Base-by-base conservation (phyloP, 768 basidiomycete species). In the Pleurotus sapidus region DNA sequence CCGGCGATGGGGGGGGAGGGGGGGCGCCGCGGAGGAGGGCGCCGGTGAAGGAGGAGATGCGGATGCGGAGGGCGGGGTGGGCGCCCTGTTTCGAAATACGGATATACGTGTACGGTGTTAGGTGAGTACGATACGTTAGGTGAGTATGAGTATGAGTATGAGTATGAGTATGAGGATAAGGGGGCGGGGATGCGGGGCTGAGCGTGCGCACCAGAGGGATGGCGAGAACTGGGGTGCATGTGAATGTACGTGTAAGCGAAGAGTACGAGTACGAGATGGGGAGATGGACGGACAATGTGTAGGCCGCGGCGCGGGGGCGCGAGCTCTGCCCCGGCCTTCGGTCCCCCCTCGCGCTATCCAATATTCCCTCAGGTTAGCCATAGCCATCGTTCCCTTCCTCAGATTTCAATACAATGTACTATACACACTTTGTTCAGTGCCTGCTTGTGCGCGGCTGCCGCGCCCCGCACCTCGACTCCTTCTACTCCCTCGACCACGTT, bases 1-100 rank as follows among this genome's bases (percentile, higher is more conserved):
- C 90, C 90, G 6, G 70, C 62, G 2, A 80, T 70, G 0, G n/a
- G n/a, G n/a, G n/a, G n/a, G n/a, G n/a, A n/a, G 57, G 18, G 55
- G 62, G 66, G 17, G 69, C 61, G 49, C 59, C 60, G 59, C 78
- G 65, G 6, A 87, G 72, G 0, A 88, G 77, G 0, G 74, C 61
- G 60, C 57, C 51, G 56, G 71, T 74, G 63, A 85, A 82, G 0
- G 67, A 56, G 5, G 67, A 60, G 1, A 84, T 61, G 2, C 63
- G 66, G 1, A 63, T 46, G 23, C 74, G 75, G 1, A 84, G 70
- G 1, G 56, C 55, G 11, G 64, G 49, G 47, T 83, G 79, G 46
- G 75, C 78, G 25, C 67, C 62, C 65, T 68, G 38, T 27, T 17
- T 8, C 8, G 8, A 4, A 11, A 24, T 46, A 9, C 27, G n/a